Base-by-base conservation (phyloP, 1,284 basidiomycete species). In the Mycena sp. region DNA sequence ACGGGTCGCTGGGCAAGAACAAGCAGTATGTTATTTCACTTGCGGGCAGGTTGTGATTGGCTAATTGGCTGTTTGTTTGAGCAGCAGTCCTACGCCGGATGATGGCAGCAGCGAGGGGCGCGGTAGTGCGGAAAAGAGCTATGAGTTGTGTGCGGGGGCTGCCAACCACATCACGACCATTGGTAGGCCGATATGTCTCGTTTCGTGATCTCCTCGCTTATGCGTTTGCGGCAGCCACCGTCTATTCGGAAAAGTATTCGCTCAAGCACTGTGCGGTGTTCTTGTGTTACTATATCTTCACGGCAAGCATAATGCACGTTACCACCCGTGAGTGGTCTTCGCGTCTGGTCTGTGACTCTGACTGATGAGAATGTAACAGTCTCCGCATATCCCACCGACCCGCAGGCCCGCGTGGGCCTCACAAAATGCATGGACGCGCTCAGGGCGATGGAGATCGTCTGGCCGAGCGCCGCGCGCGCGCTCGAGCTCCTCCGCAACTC, bases 301-400 rank as follows among this genome's bases (percentile, higher is more conserved):
- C 88, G 9, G 93, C 93, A 21, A 87, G 88, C 62, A 88, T 95
- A 65, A 93, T 93, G 88, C 93, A 94, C 71, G 86, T 91, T 52
- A 87, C 86, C 1, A 87, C 81, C 35, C 75, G 91, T 92, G 66
- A 68, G 79, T 77, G 3, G 10, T 38, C 21, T 65, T 38, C 54
- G 19, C 17, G 35, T 12, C 54, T 38, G 21, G 49, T 46, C 6
- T 59, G 38, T 40, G 14, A 32, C 9, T 35, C 21, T 14, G 17
- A 6, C 35, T 12, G 6, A 16, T 37, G 32, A 9, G 28, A 26
- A 23, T 40, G n/a, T n/a, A n/a, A 44, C 52, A 91, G 91, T 92
- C 48, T 86, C 85, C 28, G 77, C 82, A 16, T 84, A 86, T 72
- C 85, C 88, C 1, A 75, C 80, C 29, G 89, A 93, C 69, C 88